Conservation (phyloP, 1,284 basidiomycete species). For the Boletus sp. region DNA sequence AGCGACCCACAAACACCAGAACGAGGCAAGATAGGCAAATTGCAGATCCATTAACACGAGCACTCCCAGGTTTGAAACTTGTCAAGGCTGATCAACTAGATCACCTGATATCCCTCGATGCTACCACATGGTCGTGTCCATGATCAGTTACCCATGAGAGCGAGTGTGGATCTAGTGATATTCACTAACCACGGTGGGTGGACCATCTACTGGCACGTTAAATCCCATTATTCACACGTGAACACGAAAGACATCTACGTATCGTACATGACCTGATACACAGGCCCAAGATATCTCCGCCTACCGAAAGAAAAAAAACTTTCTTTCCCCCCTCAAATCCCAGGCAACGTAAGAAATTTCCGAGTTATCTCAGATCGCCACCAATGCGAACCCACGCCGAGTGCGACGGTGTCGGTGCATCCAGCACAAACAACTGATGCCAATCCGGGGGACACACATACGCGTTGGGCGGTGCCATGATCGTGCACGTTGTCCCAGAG, state of each 20-base stretch:
- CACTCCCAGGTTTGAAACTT: no score
- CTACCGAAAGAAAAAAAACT: not conserved
- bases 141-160: not conserved
- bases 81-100: no score
- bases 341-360: conserved; percentile 50
- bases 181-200: not conserved
- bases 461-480: conserved; percentile 66
- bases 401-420: conserved; percentile 71
- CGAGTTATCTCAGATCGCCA: conserved; percentile 63
- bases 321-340: not conserved
- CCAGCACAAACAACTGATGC: conserved; percentile 69
- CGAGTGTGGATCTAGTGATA: not conserved
- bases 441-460: conserved; percentile 74
- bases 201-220: not conserved
- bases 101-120: not conserved
- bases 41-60: not conserved
- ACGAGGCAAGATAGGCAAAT: not conserved
- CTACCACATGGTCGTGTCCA: not conserved
- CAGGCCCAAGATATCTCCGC: not conserved
- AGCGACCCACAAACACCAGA: not conserved
- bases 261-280: not conserved
- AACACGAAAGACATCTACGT: not conserved
- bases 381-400: conserved; percentile 74
- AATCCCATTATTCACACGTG: not conserved
- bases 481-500: conserved; percentile 57